Evolutionary conservation across 768 basidiomycete genomes (phyloP).

Genomic region (Exidia glandulosa): DNA sequence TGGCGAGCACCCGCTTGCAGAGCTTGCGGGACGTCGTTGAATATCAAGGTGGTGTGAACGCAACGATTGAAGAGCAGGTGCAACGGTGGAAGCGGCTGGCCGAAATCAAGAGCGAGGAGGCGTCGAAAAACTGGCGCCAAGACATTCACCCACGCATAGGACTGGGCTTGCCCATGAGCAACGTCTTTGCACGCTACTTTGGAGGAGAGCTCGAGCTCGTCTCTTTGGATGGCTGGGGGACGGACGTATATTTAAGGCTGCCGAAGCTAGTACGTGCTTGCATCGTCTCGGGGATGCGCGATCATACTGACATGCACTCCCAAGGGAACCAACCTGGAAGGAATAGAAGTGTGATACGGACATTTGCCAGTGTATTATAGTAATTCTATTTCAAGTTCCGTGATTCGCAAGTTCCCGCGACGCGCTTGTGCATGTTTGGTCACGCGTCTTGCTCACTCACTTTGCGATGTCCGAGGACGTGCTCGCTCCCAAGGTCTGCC

Average conservation of each 20-base stretch:
- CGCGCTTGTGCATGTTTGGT: conserved; percentile 1
- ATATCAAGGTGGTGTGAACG: conserved; percentile 48
- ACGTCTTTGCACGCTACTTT: conserved; percentile 81
- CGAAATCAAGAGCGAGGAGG: conserved; percentile 9
- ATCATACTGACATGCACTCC: conserved; percentile 1
- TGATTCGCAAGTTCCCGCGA: neutral
- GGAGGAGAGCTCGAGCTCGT: conserved; percentile 72
- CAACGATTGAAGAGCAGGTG: conserved; percentile 75
- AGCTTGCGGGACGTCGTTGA: conserved; percentile 54
- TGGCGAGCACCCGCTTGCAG: conserved; percentile 55
- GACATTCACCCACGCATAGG: conserved; percentile 54
- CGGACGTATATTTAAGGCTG: conserved; percentile 70
- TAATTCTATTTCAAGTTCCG: neutral
- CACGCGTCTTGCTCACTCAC: neutral
- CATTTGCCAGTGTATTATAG: neutral
- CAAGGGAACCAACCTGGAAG: conserved; percentile 78
- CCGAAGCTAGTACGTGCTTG: conserved; percentile 57
- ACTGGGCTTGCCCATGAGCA: conserved; percentile 80
- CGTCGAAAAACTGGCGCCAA: conserved; percentile 22
- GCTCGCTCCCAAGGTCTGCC: neutral
- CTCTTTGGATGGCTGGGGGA: conserved; percentile 77
- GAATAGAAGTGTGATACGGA: conserved; percentile 52
- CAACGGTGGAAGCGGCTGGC: conserved; percentile 30
- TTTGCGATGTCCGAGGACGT: neutral
- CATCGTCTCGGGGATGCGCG: neutral